Base-by-base conservation (phyloP, 176 grass and related monocot species). In the Melocanna baccifera region DNA sequence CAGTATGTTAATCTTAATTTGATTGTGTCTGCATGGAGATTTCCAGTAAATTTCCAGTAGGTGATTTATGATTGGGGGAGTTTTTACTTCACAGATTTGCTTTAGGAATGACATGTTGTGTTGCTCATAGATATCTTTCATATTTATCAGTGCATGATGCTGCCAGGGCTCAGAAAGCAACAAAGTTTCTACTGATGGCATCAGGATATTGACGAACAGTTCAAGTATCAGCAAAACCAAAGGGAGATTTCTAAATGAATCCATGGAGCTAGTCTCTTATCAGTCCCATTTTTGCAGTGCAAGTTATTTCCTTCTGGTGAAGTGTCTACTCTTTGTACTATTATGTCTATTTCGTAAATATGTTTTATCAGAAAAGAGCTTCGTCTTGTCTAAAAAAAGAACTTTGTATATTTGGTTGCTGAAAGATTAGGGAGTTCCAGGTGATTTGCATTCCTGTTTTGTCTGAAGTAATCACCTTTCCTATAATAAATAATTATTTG, bases 1-100 rank as follows among this genome's bases (percentile, higher is more conserved):
- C 7, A 63, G 22, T 70, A 71, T 75, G 71, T 37, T 89, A 85
- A 25, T 79, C 43, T 88, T 79, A 87, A 67, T 64, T 43, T 89
- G 42, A 61, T 64, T 43, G 56, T 62, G 55, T 81, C 51, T 75
- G 34, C 66, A 72, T 25, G 39, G n/a, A 65, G 19, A 73, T 13
- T 56, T 52, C 9, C 14, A 16, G 12, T 39, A 22, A 18, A 16
- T 48, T 48, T 66, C 69, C 28, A 75, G 59, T 81, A 80, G 69
- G 76, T 75, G 45, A 79, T 80, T 71, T 41, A 71, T 41, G 68
- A 50, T 79, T 79, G 61, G 48, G 56, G 12, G 39, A 61, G 23
- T 5, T 71, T 57, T 85, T 61, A 62, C 6, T 37, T 81, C 37
- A 58, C 23, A 1, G 9, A 87, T 52, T 67, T 79, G 26, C 73